A percentile compares a stretch with the other conserved stretches of the same genome.
phyloP scores from a whole-genome alignment of 2,329 filamentous ascomycete genomes.

The Pyrenochaeta sp. region DNA sequence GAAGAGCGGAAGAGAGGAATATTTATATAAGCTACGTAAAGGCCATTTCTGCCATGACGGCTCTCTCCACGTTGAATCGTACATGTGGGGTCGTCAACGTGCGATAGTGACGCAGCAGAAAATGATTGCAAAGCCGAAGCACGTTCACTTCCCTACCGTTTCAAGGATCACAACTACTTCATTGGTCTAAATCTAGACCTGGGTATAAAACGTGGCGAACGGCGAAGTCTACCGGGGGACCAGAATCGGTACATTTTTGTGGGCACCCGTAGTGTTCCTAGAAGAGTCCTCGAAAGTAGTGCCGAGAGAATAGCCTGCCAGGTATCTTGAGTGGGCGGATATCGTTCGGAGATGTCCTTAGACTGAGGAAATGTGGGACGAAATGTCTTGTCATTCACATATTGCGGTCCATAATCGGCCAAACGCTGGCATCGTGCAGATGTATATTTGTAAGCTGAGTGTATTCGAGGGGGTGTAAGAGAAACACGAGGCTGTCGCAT shows the following conservation, averaged over 20 bases:
- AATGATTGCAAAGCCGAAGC: background rate
- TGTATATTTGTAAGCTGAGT: background rate
- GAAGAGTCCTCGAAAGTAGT: too few relatives aligned
- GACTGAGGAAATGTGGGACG: background rate
- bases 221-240: background rate
- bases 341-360: background rate
- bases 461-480: background rate
- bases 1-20: too few relatives aligned
- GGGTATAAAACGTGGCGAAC: background rate
- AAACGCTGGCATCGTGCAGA: background rate
- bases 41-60: background rate
- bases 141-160: background rate
- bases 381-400: background rate
- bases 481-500: background rate
- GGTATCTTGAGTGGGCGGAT: too few relatives aligned
- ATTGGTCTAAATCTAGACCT: background rate
- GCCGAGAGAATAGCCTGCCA: too few relatives aligned
- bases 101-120: background rate
- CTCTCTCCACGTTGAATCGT: background rate
- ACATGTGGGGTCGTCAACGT: background rate
- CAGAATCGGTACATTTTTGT: background rate
- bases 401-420: slow-evolving; percentile 1
- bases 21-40: too few relatives aligned
- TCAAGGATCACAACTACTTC: too few relatives aligned
- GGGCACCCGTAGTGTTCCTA: too few relatives aligned